Conservation (phyloP, 2,329 filamentous ascomycete genomes). For the Clonostachys sp. region DNA sequence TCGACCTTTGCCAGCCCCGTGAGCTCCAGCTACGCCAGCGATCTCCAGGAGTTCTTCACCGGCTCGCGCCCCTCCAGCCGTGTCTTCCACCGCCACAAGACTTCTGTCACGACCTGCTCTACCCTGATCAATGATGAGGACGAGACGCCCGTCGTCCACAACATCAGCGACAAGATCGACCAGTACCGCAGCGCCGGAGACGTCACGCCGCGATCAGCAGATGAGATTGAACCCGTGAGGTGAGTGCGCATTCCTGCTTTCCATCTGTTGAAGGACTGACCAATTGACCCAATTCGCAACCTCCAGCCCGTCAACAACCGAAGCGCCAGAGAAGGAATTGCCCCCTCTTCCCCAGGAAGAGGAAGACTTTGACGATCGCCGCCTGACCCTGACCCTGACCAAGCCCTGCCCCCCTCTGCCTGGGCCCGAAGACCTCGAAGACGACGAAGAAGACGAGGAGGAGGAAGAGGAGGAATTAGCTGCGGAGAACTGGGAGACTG, state of each 20-base stretch:
- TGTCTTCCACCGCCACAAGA: slow-evolving; percentile 22
- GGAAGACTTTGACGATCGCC: background rate
- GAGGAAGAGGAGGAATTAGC: background rate
- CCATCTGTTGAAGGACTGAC: background rate
- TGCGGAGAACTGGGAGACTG: slow-evolving; percentile 7
- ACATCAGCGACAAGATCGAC: background rate
- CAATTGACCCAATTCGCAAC: background rate
- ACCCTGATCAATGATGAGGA: slow-evolving; percentile 30
- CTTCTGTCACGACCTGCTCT: slow-evolving; percentile 27
- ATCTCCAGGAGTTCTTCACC: slow-evolving; percentile 21
- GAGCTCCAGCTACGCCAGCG: slow-evolving; percentile 26
- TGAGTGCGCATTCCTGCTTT: background rate
- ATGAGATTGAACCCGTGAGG: slow-evolving; percentile 1
- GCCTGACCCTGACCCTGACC: slow-evolving; percentile 1
- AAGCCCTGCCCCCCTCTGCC: background rate
- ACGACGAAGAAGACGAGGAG: background rate
- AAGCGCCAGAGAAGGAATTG: slow-evolving; percentile 6
- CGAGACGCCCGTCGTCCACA: slow-evolving; percentile 6
- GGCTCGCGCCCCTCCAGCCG: slow-evolving; percentile 17
- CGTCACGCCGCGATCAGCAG: background rate
- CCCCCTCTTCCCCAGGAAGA: background rate
- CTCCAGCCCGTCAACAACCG: slow-evolving; percentile 4
- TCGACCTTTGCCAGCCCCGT: slow-evolving; percentile 27
- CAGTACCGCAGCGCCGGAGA: background rate
- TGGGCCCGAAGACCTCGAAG: too few species aligned